Evolutionary conservation across 2,329 filamentous ascomycete genomes (phyloP), one percentile per base, ranked within the genome.

Genomic region (Penicillium frequentans): DNA sequence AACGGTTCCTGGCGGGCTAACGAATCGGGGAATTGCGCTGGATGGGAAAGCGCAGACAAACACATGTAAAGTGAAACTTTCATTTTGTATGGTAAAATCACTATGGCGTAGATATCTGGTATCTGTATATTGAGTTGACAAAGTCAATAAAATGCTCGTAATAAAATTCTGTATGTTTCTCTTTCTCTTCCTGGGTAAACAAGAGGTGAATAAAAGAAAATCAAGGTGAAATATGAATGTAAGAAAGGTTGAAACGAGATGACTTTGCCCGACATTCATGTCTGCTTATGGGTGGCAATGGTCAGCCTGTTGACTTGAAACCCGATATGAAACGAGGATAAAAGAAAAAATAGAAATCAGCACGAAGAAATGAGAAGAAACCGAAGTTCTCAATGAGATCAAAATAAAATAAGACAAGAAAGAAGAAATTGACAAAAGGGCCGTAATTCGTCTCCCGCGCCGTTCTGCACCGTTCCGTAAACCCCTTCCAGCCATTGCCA

Each of bases 391-490:
- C 39, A 52, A 43, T 29, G 27, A 51, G 21, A 49, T 27, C 52
- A 23, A 29, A 59, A 51, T 26, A 56, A 27, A 39, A 49, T 33
- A 56, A 16, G 19, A 39, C 46, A 31, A 60, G 51, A 61, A 59
- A 59, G 50, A 61, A 59, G 37, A 52, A 59, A 50, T 48, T 37
- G 48, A 44, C 54, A 49, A 44, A 55, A 49, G 35, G 69, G 59
- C 70, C 71, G 57, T 68, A 27, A 56, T 57, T 56, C 37, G 33
- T 60, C 23, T 48, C 70, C 71, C 70, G 63, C 73, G 73, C 74
- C 70, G 72, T 72, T 70, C 70, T 73, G 71, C 67, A 69, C 68
- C 70, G 67, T 57, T 69, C 69, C 70, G 63, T 66, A 68, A 70
- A 16, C 50, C 46, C 33, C 35, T 19, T 61, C 55, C 56, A 42